These are phyloP conservation scores for Panus rudis DNA, from an alignment of 768 basidiomycete species.

Conservation along the genomic window DNA sequence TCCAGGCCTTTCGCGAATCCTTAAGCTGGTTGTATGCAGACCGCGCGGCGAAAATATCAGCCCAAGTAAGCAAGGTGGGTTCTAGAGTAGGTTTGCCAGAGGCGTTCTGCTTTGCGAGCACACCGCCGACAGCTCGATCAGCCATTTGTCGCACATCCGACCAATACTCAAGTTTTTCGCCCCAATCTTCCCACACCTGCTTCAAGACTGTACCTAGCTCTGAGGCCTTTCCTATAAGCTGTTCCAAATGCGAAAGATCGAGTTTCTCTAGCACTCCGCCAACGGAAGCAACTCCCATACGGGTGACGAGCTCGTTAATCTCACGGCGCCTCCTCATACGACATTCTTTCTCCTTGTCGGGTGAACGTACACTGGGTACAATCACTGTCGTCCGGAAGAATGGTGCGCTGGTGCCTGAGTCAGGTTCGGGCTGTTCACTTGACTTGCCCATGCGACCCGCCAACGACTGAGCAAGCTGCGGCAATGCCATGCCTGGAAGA, in stretches of 20 bases:
- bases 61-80: conserved; percentile 60
- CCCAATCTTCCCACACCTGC: conserved; percentile 61
- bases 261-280: conserved; percentile 55
- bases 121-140: conserved; percentile 73
- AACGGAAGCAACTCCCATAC: conserved; percentile 74
- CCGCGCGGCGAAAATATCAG: conserved; percentile 63
- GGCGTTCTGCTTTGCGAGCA: conserved; percentile 22
- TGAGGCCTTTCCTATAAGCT: conserved; percentile 2
- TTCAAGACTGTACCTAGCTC: conserved; percentile 15
- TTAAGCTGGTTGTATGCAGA: conserved; percentile 40
- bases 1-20: conserved; percentile 52
- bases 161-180: conserved; percentile 63
- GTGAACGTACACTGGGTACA: conserved; percentile 56
- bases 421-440: neutral
- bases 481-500: conserved; percentile 29
- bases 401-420: conserved; percentile 23
- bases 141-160: conserved; percentile 62
- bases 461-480: conserved; percentile 13
- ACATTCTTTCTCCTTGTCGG: conserved; percentile 43
- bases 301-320: conserved; percentile 74
- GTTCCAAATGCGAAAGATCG: conserved; percentile 13
- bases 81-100: conserved; percentile 41
- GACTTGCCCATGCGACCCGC: conserved; percentile 17
- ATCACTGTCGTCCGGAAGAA: conserved; percentile 68
- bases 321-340: conserved; percentile 61